phyloP scores from a whole-genome alignment of 768 basidiomycete genomes.

The Nevesoporus exiguus region DNA sequence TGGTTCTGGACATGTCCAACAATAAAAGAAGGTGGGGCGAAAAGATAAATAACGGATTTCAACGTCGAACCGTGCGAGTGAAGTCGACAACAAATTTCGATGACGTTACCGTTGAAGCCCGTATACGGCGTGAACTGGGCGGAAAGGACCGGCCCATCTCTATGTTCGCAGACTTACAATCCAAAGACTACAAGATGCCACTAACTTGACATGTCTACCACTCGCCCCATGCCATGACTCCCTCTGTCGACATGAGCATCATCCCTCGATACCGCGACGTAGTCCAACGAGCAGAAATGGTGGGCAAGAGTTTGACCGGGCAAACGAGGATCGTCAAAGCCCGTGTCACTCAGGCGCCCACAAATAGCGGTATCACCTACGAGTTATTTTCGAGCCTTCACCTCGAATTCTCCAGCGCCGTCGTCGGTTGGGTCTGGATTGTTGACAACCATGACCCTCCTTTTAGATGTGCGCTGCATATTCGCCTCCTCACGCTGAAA shows the following conservation, averaged over 20 bases:
- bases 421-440: conserved; percentile 30
- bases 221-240: neutral
- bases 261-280: neutral
- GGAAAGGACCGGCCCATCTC: conserved; percentile 25
- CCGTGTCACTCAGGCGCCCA: neutral
- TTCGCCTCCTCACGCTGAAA: conserved; percentile 12
- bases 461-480: conserved; percentile 19
- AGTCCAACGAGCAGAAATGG: neutral
- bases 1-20: conserved; percentile 20
- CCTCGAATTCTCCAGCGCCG: conserved; percentile 25
- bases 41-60: conserved; percentile 14
- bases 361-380: conserved; percentile 1
- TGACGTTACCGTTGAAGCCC: conserved; percentile 23
- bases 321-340: neutral
- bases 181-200: neutral
- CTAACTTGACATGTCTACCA: neutral
- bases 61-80: conserved; percentile 9
- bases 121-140: conserved; percentile 25
- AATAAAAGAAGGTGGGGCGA: neutral
- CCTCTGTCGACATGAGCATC: neutral
- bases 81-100: conserved; percentile 18
- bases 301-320: neutral
- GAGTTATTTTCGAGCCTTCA: conserved; percentile 10
- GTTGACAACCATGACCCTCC: conserved; percentile 29
- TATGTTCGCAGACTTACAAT: neutral